Conservation (phyloP, 2,329 filamentous ascomycete genomes). For the Penicillium sp. region DNA sequence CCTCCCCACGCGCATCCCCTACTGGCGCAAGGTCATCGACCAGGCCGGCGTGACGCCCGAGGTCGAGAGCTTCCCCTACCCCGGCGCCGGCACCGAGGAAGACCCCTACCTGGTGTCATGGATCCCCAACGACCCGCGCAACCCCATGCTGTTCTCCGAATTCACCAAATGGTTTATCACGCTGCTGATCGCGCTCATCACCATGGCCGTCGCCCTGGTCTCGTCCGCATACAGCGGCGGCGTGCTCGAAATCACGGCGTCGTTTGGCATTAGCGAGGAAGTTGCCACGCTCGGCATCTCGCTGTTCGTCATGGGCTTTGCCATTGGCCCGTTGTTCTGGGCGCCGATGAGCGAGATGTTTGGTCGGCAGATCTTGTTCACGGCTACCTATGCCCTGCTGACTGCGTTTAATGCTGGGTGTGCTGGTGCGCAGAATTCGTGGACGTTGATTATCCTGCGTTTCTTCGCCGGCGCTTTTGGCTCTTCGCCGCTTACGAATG, state of each 20-base stretch:
- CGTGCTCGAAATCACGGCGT: slow-evolving; percentile 29
- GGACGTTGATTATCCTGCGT: slow-evolving; percentile 60
- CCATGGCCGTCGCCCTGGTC: slow-evolving; percentile 41
- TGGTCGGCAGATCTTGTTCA: slow-evolving; percentile 34
- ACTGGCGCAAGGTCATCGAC: slow-evolving; percentile 30
- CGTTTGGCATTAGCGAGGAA: slow-evolving; percentile 35
- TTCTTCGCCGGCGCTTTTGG: slow-evolving; percentile 64
- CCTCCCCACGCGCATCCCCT: slow-evolving; percentile 28
- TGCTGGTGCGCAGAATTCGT: slow-evolving; percentile 56
- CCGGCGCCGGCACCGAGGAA: slow-evolving; percentile 38
- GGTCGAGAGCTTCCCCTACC: slow-evolving; percentile 28
- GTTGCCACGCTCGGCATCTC: slow-evolving; percentile 42
- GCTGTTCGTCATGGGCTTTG: slow-evolving; percentile 46
- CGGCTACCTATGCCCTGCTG: slow-evolving; percentile 38
- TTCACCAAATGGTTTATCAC: slow-evolving; percentile 41
- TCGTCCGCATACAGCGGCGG: slow-evolving; percentile 43
- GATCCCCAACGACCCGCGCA: slow-evolving; percentile 40
- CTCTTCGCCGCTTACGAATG: slow-evolving; percentile 59
- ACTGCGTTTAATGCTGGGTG: slow-evolving; percentile 60
- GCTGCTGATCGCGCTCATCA: slow-evolving; percentile 34
- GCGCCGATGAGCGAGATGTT: slow-evolving; percentile 38
- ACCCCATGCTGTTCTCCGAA: slow-evolving; percentile 35
- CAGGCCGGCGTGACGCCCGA: slow-evolving; percentile 34
- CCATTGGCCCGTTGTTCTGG: slow-evolving; percentile 45
- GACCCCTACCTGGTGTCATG: slow-evolving; percentile 44